A percentile compares a stretch with the other conserved stretches of the same genome.
phyloP scores from a whole-genome alignment of 371 early-diverging fungal species.

The Rhizopus stolonifer region DNA sequence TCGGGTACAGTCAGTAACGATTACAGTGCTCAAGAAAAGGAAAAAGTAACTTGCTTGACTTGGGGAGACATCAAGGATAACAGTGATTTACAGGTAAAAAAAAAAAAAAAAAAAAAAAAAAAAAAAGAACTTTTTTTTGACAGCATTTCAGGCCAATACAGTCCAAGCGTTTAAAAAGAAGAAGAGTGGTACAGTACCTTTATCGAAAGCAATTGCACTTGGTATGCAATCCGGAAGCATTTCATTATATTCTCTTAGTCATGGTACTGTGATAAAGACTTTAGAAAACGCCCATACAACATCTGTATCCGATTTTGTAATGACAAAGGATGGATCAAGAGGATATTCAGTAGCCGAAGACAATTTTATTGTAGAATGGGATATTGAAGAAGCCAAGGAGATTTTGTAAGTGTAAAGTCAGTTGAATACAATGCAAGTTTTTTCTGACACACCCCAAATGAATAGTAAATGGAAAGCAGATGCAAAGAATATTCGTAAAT shows the following conservation, averaged over 20 bases:
- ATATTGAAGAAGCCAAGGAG: constrained; percentile 59
- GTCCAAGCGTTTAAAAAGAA: constrained; percentile 53
- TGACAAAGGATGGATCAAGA: constrained; percentile 55
- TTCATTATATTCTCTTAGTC: constrained; percentile 63
- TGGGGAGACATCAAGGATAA: constrained; percentile 61
- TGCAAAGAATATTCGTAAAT: constrained; percentile 54
- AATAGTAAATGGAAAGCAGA: constrained; percentile 63
- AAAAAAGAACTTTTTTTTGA: constrained; percentile 1
- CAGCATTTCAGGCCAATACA: constrained; percentile 12
- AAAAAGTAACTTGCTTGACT: constrained; percentile 59
- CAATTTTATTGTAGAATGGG: constrained; percentile 72
- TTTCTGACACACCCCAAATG: not conserved
- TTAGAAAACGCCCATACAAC: constrained; percentile 61
- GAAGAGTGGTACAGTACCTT: constrained; percentile 31
- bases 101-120: not conserved
- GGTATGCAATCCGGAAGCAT: constrained; percentile 69
- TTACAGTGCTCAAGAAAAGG: constrained; percentile 57
- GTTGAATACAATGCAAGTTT: no score
- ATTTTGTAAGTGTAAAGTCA: constrained; percentile 34
- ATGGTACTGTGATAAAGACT: constrained; percentile 57
- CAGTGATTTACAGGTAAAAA: constrained; percentile 40
- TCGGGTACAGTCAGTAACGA: constrained; percentile 67
- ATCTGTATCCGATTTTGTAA: constrained; percentile 67
- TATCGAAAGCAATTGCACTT: constrained; percentile 59
- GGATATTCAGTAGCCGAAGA: constrained; percentile 73